phyloP scores from a whole-genome alignment of 1,284 basidiomycete species.

The Inonotus hispidus region DNA sequence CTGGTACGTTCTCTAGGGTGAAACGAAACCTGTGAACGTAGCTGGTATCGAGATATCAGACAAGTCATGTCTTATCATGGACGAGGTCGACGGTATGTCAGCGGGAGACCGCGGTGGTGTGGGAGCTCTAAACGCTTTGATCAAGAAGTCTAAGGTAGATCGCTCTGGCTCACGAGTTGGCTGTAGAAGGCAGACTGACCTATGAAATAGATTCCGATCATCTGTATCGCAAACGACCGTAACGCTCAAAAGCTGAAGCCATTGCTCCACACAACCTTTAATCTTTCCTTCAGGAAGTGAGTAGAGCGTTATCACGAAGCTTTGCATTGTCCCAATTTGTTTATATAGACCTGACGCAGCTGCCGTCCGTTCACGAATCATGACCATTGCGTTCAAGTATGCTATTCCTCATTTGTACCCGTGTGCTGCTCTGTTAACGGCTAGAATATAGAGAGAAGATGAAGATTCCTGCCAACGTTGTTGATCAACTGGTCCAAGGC shows the following conservation, averaged over 20 bases:
- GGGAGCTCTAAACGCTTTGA: conserved; percentile 86
- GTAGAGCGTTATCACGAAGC: conserved; percentile 21
- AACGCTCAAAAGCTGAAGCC: conserved; percentile 89
- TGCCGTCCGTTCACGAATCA: conserved; percentile 77
- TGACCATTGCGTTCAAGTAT: conserved; percentile 87
- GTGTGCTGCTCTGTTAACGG: not conserved
- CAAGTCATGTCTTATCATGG: conserved; percentile 92
- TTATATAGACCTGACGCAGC: conserved; percentile 62
- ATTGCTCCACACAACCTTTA: conserved; percentile 68
- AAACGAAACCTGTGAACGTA: conserved; percentile 52
- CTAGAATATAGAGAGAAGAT: conserved; percentile 74
- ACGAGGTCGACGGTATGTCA: conserved; percentile 99
- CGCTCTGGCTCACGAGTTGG: not conserved
- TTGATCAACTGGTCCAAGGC: conserved; percentile 87
- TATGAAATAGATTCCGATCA: conserved; percentile 77
- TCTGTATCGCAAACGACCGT: conserved; percentile 95
- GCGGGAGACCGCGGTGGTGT: conserved; percentile 96
- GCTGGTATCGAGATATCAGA: conserved; percentile 71
- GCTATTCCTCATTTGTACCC: conserved; percentile 24
- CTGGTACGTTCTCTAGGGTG: not conserved
- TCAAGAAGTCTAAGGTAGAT: conserved; percentile 86
- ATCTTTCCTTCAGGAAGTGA: conserved; percentile 73
- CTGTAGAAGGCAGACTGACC: not conserved
- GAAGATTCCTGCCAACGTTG: conserved; percentile 84
- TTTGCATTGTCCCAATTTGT: conserved; percentile 11